These are phyloP conservation scores for Sphaerulina populicola DNA, from an alignment of 2,329 filamentous ascomycete genomes.

Conservation along the genomic window DNA sequence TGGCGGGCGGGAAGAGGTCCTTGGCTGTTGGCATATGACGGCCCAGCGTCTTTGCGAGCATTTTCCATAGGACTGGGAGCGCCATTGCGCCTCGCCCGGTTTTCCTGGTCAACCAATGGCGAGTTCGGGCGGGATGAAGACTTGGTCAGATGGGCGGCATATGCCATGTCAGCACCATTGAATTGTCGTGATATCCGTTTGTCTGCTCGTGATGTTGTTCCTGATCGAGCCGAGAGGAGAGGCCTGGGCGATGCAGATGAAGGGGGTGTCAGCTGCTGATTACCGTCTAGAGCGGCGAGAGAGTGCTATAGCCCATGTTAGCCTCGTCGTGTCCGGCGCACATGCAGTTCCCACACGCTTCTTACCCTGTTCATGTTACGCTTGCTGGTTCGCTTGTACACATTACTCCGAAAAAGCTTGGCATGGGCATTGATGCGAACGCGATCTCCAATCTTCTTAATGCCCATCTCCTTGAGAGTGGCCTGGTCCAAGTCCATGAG, in stretches of 20 bases:
- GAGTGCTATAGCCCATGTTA: slow-evolving; percentile 55
- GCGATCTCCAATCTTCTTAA: slow-evolving; percentile 94
- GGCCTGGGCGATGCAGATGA: slow-evolving; percentile 59
- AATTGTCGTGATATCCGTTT: slow-evolving; percentile 44
- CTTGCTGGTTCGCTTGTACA: slow-evolving; percentile 50
- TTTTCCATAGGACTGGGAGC: slow-evolving; percentile 51
- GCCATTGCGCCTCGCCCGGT: slow-evolving; percentile 50
- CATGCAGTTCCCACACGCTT: slow-evolving; percentile 31
- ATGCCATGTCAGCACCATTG: slow-evolving; percentile 37
- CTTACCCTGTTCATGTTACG: slow-evolving; percentile 66
- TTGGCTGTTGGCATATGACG: slow-evolving; percentile 40
- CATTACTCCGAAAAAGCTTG: slow-evolving; percentile 43
- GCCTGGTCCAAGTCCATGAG: slow-evolving; percentile 94
- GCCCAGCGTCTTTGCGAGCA: slow-evolving; percentile 43
- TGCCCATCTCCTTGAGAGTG: slow-evolving; percentile 93
- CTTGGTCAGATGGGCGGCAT: slow-evolving; percentile 40
- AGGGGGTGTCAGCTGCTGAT: slow-evolving; percentile 48
- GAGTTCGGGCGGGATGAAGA: slow-evolving; percentile 61
- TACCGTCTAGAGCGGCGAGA: slow-evolving; percentile 66
- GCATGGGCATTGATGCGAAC: slow-evolving; percentile 62
- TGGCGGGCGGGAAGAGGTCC: slow-evolving; percentile 36
- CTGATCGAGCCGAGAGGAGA: slow-evolving; percentile 45
- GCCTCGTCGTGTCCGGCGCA: neutral
- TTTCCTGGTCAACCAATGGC: slow-evolving; percentile 54
- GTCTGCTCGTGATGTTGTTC: slow-evolving; percentile 41